These are phyloP conservation scores for Dictyostelium brefeldianum DNA, from an alignment of 78 protist genomes.

Conservation along the genomic window DNA sequence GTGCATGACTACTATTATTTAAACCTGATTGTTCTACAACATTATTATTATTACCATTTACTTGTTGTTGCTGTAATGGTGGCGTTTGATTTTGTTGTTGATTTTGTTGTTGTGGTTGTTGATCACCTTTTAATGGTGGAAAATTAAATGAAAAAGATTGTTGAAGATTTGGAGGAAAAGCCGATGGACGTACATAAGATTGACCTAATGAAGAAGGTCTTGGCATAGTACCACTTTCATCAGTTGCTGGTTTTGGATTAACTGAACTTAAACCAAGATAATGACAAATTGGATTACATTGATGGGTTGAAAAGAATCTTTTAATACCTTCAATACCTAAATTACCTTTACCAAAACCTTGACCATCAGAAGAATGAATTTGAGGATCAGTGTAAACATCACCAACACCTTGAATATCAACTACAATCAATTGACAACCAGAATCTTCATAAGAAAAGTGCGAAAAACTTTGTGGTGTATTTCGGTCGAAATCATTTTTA, in stretches of 20 bases:
- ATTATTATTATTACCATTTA: too few relatives aligned
- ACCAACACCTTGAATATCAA: conserved; percentile 96
- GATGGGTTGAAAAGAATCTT: conserved; percentile 87
- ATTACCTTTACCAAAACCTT: conserved; percentile 92
- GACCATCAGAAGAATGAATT: conserved; percentile 89
- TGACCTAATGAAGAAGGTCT: conserved; percentile 25
- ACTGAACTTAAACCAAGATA: conserved; percentile 56
- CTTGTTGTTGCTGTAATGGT: background rate
- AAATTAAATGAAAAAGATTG: conserved; percentile 67
- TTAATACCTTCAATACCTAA: conserved; percentile 89
- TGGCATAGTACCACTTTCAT: conserved; percentile 71
- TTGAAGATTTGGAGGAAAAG: conserved; percentile 69
- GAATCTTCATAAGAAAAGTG: conserved; percentile 93
- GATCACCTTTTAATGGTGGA: conserved; percentile 58
- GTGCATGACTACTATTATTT: conserved; percentile 3
- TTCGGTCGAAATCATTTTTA: conserved; percentile 82
- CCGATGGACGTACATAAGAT: conserved; percentile 63
- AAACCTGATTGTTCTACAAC: background rate
- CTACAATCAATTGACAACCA: conserved; percentile 81
- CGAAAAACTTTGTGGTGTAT: conserved; percentile 95
- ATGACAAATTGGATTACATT: conserved; percentile 92
- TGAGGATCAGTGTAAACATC: conserved; percentile 96
- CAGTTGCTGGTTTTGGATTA: conserved; percentile 62
- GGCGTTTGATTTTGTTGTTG: conserved; percentile 23
- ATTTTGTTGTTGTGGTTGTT: background rate